A percentile compares a stretch with the other conserved stretches of the same genome.
These are phyloP conservation scores for Parastagonospora nodorum DNA, from an alignment of 2,329 filamentous ascomycete species.

Conservation along the genomic window DNA sequence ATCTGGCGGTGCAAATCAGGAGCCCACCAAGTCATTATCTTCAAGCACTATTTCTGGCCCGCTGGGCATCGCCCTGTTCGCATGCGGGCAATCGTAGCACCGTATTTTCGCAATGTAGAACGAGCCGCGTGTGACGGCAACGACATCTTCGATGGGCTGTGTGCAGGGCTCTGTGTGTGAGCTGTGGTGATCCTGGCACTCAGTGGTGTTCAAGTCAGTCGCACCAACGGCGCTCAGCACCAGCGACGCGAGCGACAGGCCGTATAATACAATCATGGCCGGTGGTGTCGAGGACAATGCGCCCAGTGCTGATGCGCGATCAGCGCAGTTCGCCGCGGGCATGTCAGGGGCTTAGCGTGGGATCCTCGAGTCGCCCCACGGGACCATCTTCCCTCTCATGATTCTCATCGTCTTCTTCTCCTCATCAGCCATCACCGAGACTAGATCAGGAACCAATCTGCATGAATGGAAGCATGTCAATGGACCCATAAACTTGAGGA, in stretches of 20 bases:
- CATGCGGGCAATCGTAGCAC: slow-evolving; percentile 36
- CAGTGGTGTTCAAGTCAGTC: slow-evolving; percentile 12
- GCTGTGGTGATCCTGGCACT: slow-evolving; percentile 17
- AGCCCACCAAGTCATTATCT: slow-evolving; percentile 30
- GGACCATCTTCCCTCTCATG: background rate
- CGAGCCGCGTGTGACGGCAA: slow-evolving; percentile 26
- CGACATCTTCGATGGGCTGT: slow-evolving; percentile 28
- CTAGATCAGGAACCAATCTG: too few species aligned
- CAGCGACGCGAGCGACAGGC: slow-evolving; percentile 13
- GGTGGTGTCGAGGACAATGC: slow-evolving; percentile 7
- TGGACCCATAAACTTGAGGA: too few species aligned
- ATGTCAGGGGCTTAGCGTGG: slow-evolving; percentile 17
- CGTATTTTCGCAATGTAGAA: slow-evolving; percentile 38
- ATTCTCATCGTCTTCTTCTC: too few species aligned
- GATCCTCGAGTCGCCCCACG: background rate
- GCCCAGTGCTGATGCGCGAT: slow-evolving; percentile 11
- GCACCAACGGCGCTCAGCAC: slow-evolving; percentile 8
- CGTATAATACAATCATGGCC: slow-evolving; percentile 9
- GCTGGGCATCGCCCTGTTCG: background rate
- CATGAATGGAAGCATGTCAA: too few species aligned
- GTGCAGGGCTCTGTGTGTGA: slow-evolving; percentile 21
- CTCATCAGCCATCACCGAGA: too few species aligned
- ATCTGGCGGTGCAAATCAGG: too few species aligned
- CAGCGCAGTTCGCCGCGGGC: slow-evolving; percentile 6
- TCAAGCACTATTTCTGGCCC: slow-evolving; percentile 11